phyloP scores from a whole-genome alignment of 176 grass and related monocot species.

The Raddia guianensis region DNA sequence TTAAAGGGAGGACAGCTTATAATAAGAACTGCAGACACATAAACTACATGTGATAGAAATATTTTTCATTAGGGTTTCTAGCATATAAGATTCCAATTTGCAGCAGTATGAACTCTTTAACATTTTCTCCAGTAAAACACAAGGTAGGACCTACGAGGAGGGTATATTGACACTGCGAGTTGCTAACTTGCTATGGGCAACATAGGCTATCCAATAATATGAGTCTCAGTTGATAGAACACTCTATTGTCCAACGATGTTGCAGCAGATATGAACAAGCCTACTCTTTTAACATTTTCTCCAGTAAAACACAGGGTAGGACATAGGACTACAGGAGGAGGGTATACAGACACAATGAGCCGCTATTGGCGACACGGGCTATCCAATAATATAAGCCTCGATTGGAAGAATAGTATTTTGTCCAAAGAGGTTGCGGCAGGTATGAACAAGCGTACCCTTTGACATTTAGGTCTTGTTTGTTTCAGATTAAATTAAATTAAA shows the following conservation, averaged over 20 bases:
- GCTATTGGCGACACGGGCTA: background rate
- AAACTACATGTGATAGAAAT: slow-evolving; percentile 5
- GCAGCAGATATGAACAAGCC: background rate
- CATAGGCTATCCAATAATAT: slow-evolving; percentile 1
- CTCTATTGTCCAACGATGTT: background rate
- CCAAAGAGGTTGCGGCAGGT: background rate
- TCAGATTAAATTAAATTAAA: no score
- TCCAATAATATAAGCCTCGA: background rate
- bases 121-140: slow-evolving; percentile 24
- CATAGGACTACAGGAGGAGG: background rate
- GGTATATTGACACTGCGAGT: background rate
- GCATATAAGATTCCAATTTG: slow-evolving; percentile 27
- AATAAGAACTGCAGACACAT: slow-evolving; percentile 37
- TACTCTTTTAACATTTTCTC: no score
- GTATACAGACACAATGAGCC: background rate
- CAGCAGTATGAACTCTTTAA: slow-evolving; percentile 30
- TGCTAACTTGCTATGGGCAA: background rate
- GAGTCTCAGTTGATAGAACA: background rate
- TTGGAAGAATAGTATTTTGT: slow-evolving; percentile 8
- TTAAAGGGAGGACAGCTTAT: slow-evolving; percentile 38
- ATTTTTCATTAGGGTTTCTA: slow-evolving; percentile 28
- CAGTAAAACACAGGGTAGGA: background rate
- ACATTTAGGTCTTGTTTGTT: no score
- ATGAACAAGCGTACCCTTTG: background rate
- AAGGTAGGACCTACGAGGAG: background rate